Conservation (phyloP, 2,329 filamentous ascomycete species). For the Verticillium nonalfalfae region DNA sequence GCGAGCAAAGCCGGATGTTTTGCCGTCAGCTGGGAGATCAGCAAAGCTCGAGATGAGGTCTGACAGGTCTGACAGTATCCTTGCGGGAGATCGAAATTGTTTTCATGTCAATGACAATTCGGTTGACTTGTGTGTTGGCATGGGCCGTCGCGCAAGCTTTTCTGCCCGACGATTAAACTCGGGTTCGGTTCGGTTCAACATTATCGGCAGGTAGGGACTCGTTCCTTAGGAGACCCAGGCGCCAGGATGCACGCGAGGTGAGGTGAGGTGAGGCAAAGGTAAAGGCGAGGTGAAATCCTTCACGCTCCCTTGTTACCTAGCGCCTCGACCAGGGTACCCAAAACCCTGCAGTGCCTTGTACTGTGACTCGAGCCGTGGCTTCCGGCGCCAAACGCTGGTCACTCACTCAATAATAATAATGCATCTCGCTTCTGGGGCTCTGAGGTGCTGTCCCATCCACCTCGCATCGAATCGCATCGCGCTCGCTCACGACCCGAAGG, state of each 20-base stretch:
- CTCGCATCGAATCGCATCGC: neutral
- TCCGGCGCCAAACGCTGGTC: neutral
- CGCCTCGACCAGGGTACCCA: neutral
- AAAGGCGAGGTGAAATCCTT: neutral
- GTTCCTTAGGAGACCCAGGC: too few species aligned
- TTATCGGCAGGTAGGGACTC: neutral
- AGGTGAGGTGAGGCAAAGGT: too few species aligned
- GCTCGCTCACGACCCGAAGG: neutral
- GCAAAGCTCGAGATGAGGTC: neutral
- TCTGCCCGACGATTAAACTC: neutral
- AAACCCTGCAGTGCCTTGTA: slow-evolving; percentile 1
- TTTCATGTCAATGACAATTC: neutral
- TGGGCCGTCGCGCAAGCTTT: too few species aligned
- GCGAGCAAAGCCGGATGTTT: neutral
- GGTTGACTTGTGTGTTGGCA: neutral
- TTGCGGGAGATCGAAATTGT: neutral
- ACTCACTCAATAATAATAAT: neutral
- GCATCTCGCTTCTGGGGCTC: neutral
- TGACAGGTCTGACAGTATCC: neutral
- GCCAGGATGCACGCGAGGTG: too few species aligned
- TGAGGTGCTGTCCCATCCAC: neutral
- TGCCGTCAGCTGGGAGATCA: neutral
- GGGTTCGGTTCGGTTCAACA: neutral
- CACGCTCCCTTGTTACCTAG: neutral
- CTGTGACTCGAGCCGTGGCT: neutral